A percentile compares a stretch with the other conserved stretches of the same genome.
Evolutionary conservation across 495 filamentous ascomycete genomes (phyloP).

Genomic region (Usnea hakonensis): DNA sequence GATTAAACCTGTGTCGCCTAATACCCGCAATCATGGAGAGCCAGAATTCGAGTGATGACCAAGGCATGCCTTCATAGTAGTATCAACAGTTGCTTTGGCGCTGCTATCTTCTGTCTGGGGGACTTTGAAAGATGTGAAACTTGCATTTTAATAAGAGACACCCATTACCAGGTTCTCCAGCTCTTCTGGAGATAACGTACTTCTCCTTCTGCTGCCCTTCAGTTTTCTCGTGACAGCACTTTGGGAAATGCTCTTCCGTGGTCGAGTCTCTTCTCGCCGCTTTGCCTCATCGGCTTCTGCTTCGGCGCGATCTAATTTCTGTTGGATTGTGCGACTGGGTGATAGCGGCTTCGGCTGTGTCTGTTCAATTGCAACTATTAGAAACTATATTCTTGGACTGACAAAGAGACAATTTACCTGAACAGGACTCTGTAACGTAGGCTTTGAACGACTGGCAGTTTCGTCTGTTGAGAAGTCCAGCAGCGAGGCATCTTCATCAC

Average conservation of each 20-base stretch:
- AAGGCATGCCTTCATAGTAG: too few species aligned
- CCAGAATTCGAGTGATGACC: background rate
- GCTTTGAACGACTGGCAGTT: conserved; percentile 27
- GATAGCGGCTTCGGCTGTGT: conserved; percentile 23
- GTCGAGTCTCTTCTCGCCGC: conserved; percentile 37
- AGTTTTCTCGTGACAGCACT: conserved; percentile 36
- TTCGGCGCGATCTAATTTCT: conserved; percentile 42
- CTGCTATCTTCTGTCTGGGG: too few species aligned
- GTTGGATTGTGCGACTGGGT: conserved; percentile 26
- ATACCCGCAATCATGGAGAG: background rate
- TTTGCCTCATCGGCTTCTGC: conserved; percentile 37
- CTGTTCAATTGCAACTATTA: conserved; percentile 16
- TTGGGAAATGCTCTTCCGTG: conserved; percentile 38
- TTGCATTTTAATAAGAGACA: background rate
- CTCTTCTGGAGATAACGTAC: conserved; percentile 66
- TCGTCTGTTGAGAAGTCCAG: conserved; percentile 33
- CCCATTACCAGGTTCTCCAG: conserved; percentile 53
- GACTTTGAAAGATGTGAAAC: too few species aligned
- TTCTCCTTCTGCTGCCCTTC: conserved; percentile 50
- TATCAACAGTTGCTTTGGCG: too few species aligned
- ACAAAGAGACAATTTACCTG: conserved; percentile 29
- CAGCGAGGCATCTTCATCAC: conserved; percentile 34
- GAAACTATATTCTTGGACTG: conserved; percentile 22
- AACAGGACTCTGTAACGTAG: conserved; percentile 29
- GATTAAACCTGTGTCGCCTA: too few species aligned